Evolutionary conservation across 164 flowering plant genomes (phyloP).

Genomic region (Piper betle): DNA sequence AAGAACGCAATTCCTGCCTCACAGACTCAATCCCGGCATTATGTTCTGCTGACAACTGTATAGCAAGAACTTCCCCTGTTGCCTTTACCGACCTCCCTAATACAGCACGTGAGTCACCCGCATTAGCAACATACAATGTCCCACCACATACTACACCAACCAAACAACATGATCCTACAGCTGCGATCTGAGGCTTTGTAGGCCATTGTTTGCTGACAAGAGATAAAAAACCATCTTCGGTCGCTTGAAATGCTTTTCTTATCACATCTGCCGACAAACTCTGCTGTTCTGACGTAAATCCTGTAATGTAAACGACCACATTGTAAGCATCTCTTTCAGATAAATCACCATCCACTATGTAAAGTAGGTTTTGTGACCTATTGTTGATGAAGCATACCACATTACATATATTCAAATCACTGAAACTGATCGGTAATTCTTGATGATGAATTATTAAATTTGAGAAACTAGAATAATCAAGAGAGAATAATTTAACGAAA

Average conservation of each 20-base stretch:
- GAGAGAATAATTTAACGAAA: too few species aligned
- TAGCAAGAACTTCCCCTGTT: constrained; percentile 51
- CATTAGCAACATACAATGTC: constrained; percentile 61
- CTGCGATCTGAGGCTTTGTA: constrained; percentile 69
- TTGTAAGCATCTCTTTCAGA: neutral
- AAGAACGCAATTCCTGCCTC: constrained; percentile 53
- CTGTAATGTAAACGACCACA: constrained; percentile 20
- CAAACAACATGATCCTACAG: constrained; percentile 81
- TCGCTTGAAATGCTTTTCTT: constrained; percentile 64
- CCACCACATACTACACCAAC: constrained; percentile 54
- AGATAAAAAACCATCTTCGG: constrained; percentile 76
- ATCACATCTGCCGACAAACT: constrained; percentile 62
- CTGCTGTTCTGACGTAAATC: constrained; percentile 53
- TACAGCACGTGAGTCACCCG: constrained; percentile 82
- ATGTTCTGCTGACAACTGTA: constrained; percentile 59
- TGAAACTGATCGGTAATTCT: too few species aligned
- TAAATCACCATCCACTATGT: too few species aligned
- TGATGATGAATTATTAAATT: too few species aligned
- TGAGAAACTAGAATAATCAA: too few species aligned
- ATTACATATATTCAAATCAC: too few species aligned
- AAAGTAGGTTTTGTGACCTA: too few species aligned
- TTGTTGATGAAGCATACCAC: too few species aligned
- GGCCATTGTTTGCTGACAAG: constrained; percentile 64
- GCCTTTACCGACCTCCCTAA: constrained; percentile 57
- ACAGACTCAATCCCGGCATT: constrained; percentile 58